A percentile compares a stretch with the other conserved stretches of the same genome.
Conservation (phyloP, 2,329 filamentous ascomycete species). For the Cladosporium sp. region DNA sequence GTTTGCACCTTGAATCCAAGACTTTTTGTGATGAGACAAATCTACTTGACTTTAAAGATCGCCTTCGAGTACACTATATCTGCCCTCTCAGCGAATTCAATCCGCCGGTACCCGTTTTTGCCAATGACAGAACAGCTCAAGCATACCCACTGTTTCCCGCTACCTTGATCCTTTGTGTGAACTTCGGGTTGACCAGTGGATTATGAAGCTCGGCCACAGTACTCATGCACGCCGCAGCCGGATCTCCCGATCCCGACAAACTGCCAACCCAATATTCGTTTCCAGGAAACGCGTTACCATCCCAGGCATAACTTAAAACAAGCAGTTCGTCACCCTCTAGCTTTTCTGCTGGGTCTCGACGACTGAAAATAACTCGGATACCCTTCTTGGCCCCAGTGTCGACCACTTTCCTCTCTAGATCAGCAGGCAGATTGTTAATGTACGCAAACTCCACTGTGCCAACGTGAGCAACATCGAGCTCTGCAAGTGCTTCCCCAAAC, state of each 20-base stretch:
- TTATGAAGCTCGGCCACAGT: slow-evolving; percentile 33
- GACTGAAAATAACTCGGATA: slow-evolving; percentile 26
- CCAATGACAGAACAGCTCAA: neutral
- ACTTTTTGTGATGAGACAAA: too few species aligned
- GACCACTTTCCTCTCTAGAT: slow-evolving; percentile 7
- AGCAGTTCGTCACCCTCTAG: slow-evolving; percentile 23
- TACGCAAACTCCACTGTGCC: slow-evolving; percentile 29
- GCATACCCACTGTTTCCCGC: neutral
- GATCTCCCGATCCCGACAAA: slow-evolving; percentile 27
- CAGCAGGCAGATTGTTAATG: slow-evolving; percentile 17
- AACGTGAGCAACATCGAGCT: slow-evolving; percentile 19
- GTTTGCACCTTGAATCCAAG: too few species aligned
- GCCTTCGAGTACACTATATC: too few species aligned
- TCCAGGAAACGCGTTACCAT: slow-evolving; percentile 32
- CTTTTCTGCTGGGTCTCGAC: slow-evolving; percentile 27
- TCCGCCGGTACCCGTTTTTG: too few species aligned
- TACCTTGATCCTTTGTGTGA: slow-evolving; percentile 16
- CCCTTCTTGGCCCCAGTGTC: slow-evolving; percentile 13
- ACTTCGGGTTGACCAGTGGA: slow-evolving; percentile 27
- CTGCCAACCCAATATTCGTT: slow-evolving; percentile 33
- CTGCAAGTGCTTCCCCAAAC: slow-evolving; percentile 21
- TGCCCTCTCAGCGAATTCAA: too few species aligned
- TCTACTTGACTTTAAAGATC: too few species aligned
- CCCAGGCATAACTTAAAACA: slow-evolving; percentile 33
- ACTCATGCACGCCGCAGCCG: slow-evolving; percentile 32